Conservation (phyloP, 768 basidiomycete species). For the Psilocybe azurescens region DNA sequence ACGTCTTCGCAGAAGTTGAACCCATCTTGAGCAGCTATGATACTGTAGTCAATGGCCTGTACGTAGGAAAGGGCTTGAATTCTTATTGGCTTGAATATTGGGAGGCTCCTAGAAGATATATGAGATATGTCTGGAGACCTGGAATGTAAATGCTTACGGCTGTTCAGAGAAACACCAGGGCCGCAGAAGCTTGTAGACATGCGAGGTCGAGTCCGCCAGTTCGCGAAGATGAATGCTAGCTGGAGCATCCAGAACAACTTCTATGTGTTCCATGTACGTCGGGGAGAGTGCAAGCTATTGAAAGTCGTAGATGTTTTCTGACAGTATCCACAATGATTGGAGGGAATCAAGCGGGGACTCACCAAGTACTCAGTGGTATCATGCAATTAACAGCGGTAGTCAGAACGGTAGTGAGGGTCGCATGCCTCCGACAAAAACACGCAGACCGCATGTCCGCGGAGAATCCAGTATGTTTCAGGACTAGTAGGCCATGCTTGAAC, state of each 20-base stretch:
- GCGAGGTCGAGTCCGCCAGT: slow-evolving; percentile 8
- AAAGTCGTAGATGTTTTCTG: background rate
- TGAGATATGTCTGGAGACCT: background rate
- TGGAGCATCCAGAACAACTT: background rate
- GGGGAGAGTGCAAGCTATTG: background rate
- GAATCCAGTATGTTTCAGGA: too few relatives aligned
- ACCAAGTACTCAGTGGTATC: too few relatives aligned
- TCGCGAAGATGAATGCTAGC: background rate
- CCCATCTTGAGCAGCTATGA: slow-evolving; percentile 9
- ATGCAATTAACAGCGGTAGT: too few relatives aligned
- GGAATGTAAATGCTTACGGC: background rate
- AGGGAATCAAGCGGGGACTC: background rate
- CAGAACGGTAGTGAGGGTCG: too few relatives aligned
- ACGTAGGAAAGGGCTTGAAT: slow-evolving; percentile 6
- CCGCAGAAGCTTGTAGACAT: slow-evolving; percentile 1
- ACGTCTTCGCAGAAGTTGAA: slow-evolving; percentile 2
- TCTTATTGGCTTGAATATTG: background rate
- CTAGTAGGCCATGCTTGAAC: too few relatives aligned
- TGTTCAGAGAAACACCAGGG: slow-evolving; percentile 11
- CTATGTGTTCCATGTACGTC: background rate
- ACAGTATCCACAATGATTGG: too few relatives aligned
- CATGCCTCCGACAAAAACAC: too few relatives aligned
- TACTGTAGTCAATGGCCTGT: slow-evolving; percentile 12
- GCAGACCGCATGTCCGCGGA: too few relatives aligned
- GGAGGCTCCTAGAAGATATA: background rate